Base-by-base conservation (phyloP, 1,284 basidiomycete genomes). In the Singerocomus inundabilis region DNA sequence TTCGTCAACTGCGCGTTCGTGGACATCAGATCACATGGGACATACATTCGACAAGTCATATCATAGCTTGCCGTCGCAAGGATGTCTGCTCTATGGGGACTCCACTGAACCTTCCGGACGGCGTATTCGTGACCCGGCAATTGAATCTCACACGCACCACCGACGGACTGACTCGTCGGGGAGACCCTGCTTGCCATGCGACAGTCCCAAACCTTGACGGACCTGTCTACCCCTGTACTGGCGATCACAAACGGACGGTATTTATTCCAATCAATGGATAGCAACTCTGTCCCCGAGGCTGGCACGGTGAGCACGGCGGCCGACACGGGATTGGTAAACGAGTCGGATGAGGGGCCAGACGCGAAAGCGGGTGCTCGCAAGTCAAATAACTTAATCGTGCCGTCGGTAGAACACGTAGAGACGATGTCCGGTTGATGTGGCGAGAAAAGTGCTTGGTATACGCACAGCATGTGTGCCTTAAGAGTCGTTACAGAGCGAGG, bases 31-130 rank as follows among this genome's bases (percentile, higher is more conserved):
- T 30, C 6, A 18, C 16, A 46, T 44, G 44, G 25, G 16, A 80
- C 88, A 70, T 76, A 98, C 82, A 95, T 77, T 69, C 92, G 77
- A 67, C 90, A 93, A 2, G 92, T 93, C 96, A 98, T 99, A 67
- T 99, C 96, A 70, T 98, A 99, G 56, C 89, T 88, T 18, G 88
- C 90, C 45, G 82, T 89, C 1, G 91, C 89, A 24, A 98, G 71
- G 9, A 94, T 62, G 58, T 92, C 85, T 2, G 86, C 72, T n/a
- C 79, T 72, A 66, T 87, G 84, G 18, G 86, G 81, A 61, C 83
- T 84, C 88, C 88, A 91, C 57, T 91, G 86, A 6, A 91, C 77
- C 66, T 88, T 90, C 42, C 88, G 72, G 38, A 91, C 80, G 3
- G 89, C 88, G 61, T 89, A 91, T 68, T 91, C 88, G 58, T 91